Evolutionary conservation across 2,329 filamentous ascomycete species (phyloP), one percentile per base, ranked within the genome.

Genomic region (Aspergillus ustus): DNA sequence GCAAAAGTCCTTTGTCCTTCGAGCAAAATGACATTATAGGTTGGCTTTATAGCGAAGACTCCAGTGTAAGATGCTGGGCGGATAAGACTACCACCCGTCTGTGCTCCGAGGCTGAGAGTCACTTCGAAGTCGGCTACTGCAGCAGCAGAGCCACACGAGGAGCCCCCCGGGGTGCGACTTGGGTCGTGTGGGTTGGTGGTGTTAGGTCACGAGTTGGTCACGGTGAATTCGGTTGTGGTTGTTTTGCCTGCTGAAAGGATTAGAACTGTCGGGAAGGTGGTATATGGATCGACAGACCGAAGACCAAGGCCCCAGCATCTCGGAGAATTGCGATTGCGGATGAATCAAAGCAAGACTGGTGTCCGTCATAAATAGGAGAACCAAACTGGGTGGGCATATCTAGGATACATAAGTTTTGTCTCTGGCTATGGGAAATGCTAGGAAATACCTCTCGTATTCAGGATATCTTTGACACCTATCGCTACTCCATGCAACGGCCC

Each of bases 101-200:
- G 40, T 8, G 40, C 29, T 25, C 53, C 53, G 11, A 57, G 25
- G 43, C 53, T 44, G 0, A 57, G 13, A 17, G 45, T 17, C 17
- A 44, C 53, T 19, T 48, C 25, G 22, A 48, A 31, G 20, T 22
- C 40, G 25, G 53, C 53, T 22, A 57, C 34, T 34, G 43, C 53
- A n/a, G 53, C 53, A 15, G 37, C 53, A 20, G 53, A 48, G 44
- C 53, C 43, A 29, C 53, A 34, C 22, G 40, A 48, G 43, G 53
- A 57, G 13, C 53, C 43, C 4, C 53, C 44, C 1, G 53, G 40
- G 28, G 45, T 29, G n/a, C 53, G 40, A 31, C 4, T 29, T 15
- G 28, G 43, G n/a, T 37, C 53, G 22, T 28, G 31, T 15, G 53
- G 43, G 17, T 57, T 57, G 9, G 45, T 20, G 28, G 53, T 57